Evolutionary conservation across 2,329 filamentous ascomycete species (phyloP).

Genomic region (Diplodia sapinea): DNA sequence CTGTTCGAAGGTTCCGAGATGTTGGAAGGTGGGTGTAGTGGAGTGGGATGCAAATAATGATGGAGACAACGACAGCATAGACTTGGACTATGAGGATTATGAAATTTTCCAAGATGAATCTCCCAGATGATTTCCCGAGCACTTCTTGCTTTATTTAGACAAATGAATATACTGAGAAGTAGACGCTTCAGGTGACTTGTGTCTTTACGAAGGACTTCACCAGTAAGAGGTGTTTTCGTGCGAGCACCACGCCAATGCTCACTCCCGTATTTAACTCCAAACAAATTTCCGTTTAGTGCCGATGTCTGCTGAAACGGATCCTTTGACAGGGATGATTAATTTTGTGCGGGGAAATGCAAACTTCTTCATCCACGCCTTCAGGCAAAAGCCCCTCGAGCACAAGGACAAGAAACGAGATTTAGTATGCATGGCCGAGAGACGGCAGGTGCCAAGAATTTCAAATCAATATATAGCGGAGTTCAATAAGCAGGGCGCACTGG

Average conservation of each 20-base stretch:
- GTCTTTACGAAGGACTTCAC: too few species aligned
- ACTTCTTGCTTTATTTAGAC: too few species aligned
- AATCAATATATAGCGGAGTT: not conserved
- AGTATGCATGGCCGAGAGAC: not conserved
- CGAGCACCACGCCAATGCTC: not conserved
- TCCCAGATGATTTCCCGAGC: too few species aligned
- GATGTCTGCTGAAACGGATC: not conserved
- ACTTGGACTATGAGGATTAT: too few species aligned
- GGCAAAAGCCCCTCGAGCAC: not conserved
- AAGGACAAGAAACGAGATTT: not conserved
- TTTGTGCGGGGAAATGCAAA: not conserved
- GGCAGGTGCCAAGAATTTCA: slow-evolving; percentile 1
- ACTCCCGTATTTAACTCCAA: not conserved
- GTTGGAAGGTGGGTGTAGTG: too few species aligned
- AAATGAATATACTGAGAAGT: not conserved
- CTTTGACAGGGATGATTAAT: not conserved
- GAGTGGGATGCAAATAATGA: too few species aligned
- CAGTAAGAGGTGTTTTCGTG: too few species aligned
- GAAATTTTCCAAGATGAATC: too few species aligned
- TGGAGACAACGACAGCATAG: too few species aligned
- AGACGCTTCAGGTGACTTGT: not conserved
- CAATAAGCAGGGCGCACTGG: slow-evolving; percentile 10
- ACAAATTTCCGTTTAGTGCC: not conserved
- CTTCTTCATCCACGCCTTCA: not conserved
- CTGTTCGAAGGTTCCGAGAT: too few species aligned